phyloP scores from a whole-genome alignment of 305 asterid genomes.

The Fraxinus greggii region DNA sequence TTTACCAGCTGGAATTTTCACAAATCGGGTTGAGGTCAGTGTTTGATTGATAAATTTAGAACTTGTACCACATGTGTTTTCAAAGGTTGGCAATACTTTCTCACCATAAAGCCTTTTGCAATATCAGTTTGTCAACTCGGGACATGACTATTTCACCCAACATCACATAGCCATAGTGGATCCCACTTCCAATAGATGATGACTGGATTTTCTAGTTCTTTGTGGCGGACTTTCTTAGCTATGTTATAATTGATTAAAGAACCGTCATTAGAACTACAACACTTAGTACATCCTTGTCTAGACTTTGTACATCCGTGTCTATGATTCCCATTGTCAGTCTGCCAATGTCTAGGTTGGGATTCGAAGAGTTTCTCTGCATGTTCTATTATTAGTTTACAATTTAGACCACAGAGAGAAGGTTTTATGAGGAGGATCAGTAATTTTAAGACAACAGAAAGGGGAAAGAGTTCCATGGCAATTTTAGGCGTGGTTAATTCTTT shows the following conservation, averaged over 20 bases:
- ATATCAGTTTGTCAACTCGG: background rate
- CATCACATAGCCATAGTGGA: background rate
- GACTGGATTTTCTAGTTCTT: background rate
- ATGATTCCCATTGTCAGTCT: background rate
- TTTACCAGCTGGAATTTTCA: slow-evolving; percentile 79
- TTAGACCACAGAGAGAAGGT: background rate
- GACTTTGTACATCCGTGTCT: background rate
- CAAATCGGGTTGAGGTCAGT: slow-evolving; percentile 73
- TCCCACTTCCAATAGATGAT: background rate
- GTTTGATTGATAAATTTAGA: background rate
- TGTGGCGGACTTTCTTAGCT: background rate
- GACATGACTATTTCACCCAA: background rate
- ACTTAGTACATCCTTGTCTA: background rate
- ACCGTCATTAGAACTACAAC: background rate
- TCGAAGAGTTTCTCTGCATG: background rate
- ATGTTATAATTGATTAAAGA: background rate
- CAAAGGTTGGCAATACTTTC: background rate
- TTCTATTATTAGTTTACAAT: background rate
- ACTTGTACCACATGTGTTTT: background rate
- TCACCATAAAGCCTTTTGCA: background rate
- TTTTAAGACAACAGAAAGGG: background rate
- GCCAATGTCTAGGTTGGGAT: background rate
- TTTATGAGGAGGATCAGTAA: background rate
- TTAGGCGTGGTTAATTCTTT: background rate
- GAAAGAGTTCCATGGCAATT: background rate